Evolutionary conservation across 2,329 filamentous ascomycete species (phyloP).

Genomic region (Cladosporium sp.): DNA sequence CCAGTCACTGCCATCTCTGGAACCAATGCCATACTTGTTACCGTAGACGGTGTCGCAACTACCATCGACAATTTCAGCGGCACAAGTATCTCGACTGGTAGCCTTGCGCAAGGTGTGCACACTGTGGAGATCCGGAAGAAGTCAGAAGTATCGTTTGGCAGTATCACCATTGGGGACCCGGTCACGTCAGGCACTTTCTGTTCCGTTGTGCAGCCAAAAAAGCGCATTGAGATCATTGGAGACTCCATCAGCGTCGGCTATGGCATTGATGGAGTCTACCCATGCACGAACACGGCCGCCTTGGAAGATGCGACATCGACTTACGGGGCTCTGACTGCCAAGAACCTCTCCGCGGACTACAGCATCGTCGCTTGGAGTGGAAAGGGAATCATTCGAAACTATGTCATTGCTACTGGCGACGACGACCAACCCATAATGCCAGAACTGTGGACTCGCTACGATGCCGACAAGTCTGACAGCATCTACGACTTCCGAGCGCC

Average conservation of each 20-base stretch:
- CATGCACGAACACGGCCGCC: constrained; percentile 38
- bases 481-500: constrained; percentile 26
- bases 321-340: constrained; percentile 41
- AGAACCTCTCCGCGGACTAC: constrained; percentile 39
- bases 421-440: constrained; percentile 33
- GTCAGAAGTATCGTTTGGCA: constrained; percentile 35
- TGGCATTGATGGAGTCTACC: constrained; percentile 38
- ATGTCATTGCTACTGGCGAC: constrained; percentile 27
- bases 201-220: constrained; percentile 21
- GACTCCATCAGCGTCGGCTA: constrained; percentile 45
- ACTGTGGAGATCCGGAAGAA: constrained; percentile 37
- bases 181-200: constrained; percentile 28
- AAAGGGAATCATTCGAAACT: constrained; percentile 41
- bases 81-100: constrained; percentile 29
- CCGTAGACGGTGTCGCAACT: constrained; percentile 23
- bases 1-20: constrained; percentile 30
- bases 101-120: constrained; percentile 32
- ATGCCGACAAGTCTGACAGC: constrained; percentile 36
- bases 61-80: constrained; percentile 25
- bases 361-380: constrained; percentile 38
- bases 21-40: constrained; percentile 32
- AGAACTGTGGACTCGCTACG: constrained; percentile 40
- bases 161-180: constrained; percentile 30
- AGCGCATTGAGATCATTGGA: constrained; percentile 42
- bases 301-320: constrained; percentile 39